A percentile compares a stretch with the other conserved stretches of the same genome.
phyloP scores from a whole-genome alignment of 805 yeast species.

The Kazachstania martiniae region DNA sequence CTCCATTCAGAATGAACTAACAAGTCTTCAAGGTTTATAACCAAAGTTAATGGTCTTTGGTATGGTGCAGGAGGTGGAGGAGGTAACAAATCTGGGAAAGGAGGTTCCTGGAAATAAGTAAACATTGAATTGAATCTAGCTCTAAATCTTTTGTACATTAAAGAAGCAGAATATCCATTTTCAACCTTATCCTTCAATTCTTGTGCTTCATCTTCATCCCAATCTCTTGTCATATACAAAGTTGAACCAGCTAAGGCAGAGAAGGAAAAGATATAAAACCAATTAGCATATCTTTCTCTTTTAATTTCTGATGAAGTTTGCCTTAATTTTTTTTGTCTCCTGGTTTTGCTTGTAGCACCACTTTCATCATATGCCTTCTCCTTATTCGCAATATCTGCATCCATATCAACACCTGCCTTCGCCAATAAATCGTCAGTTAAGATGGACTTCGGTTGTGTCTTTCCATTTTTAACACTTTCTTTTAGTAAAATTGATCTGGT shows the following conservation, averaged over 20 bases:
- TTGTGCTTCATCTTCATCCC: conserved; percentile 69
- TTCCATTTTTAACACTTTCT: conserved; percentile 10
- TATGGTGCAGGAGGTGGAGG: conserved; percentile 86
- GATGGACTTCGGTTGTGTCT: conserved; percentile 35
- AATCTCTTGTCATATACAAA: conserved; percentile 66
- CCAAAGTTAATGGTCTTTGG: conserved; percentile 85
- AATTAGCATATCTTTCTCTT: conserved; percentile 72
- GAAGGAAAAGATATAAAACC: conserved; percentile 50
- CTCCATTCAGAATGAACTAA: conserved; percentile 90
- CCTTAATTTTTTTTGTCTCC: conserved; percentile 29
- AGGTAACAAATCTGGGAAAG: conserved; percentile 84
- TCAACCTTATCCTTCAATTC: conserved; percentile 42
- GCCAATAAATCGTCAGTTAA: conserved; percentile 73
- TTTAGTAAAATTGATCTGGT: conserved; percentile 4
- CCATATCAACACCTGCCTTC: conserved; percentile 70
- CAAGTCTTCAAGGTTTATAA: conserved; percentile 79
- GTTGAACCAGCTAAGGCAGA: conserved; percentile 44
- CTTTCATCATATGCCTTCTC: too few relatives aligned
- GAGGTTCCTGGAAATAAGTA: conserved; percentile 85
- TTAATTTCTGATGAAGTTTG: conserved; percentile 67
- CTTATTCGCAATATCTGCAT: conserved; percentile 11
- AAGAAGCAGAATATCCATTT: conserved; percentile 57
- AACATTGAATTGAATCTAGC: conserved; percentile 67
- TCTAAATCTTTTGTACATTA: conserved; percentile 57
- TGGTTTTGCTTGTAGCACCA: too few relatives aligned